Evolutionary conservation across 2,329 filamentous ascomycete species (phyloP).

Genomic region (Aspergillus luchuensis): DNA sequence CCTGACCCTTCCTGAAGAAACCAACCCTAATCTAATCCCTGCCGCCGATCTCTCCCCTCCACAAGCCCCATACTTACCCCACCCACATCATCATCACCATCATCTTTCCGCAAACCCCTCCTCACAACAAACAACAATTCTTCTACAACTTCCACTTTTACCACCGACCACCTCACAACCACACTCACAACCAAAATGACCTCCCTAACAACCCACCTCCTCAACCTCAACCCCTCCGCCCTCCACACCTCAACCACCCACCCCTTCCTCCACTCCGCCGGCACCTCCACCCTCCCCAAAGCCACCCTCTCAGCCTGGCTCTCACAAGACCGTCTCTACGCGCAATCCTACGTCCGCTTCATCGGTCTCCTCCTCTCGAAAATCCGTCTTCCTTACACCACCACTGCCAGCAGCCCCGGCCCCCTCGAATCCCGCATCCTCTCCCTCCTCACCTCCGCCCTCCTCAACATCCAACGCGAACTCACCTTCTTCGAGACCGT

Average conservation of each 20-base stretch:
- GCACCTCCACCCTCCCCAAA: conserved; percentile 62
- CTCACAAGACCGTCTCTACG: conserved; percentile 70
- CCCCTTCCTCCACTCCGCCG: conserved; percentile 66
- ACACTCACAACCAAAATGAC: background rate
- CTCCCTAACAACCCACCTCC: conserved; percentile 59
- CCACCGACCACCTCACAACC: background rate
- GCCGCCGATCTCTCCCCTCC: background rate
- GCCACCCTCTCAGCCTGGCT: conserved; percentile 65
- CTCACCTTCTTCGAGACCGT: conserved; percentile 68
- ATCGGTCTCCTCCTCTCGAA: conserved; percentile 66
- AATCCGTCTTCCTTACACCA: conserved; percentile 54
- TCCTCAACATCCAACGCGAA: conserved; percentile 68
- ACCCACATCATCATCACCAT: background rate
- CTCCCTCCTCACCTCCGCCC: conserved; percentile 63
- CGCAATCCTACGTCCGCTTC: conserved; percentile 69
- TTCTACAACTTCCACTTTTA: background rate
- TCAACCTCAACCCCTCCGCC: conserved; percentile 49
- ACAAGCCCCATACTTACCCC: background rate
- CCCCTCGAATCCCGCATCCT: conserved; percentile 58
- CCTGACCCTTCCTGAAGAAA: background rate
- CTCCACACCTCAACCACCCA: conserved; percentile 64
- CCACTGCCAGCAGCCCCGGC: conserved; percentile 17
- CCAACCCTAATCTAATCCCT: background rate
- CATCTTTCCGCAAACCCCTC: background rate
- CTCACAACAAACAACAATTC: background rate